Percentiles rank a stretch among this genome's conserved stretches.
These are phyloP conservation scores for Botrytis elliptica DNA, from an alignment of 2,329 filamentous ascomycete species.

Conservation along the genomic window DNA sequence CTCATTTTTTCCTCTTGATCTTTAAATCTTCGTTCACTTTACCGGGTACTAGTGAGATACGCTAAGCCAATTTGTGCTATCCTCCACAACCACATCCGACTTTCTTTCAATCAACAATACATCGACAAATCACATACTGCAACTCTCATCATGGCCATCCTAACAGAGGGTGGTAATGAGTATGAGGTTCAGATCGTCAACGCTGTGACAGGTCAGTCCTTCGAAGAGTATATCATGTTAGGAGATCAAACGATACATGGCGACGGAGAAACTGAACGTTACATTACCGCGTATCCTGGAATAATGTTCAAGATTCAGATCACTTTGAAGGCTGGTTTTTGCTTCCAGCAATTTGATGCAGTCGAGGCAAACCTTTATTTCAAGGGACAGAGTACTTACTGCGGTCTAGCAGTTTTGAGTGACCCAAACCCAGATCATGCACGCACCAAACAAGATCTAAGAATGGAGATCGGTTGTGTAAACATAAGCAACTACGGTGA, in stretches of 20 bases:
- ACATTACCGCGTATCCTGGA: slow-evolving; percentile 17
- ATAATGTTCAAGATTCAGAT: slow-evolving; percentile 3
- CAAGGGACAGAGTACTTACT: background rate
- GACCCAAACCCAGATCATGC: background rate
- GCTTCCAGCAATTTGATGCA: background rate
- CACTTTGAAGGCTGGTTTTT: slow-evolving; percentile 4
- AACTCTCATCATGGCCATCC: background rate
- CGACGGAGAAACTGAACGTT: slow-evolving; percentile 5
- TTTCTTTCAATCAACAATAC: background rate
- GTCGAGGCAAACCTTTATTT: background rate
- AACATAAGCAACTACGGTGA: background rate
- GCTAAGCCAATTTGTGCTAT: background rate
- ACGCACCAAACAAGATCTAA: background rate
- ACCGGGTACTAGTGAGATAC: background rate
- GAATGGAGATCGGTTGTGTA: background rate
- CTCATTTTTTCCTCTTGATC: background rate
- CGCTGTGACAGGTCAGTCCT: background rate
- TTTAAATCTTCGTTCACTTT: background rate
- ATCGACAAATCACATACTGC: too few species aligned
- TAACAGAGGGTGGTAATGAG: background rate
- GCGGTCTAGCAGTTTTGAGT: fast-evolving
- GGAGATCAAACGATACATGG: slow-evolving; percentile 10
- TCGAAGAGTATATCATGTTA: slow-evolving; percentile 19
- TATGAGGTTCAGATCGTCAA: slow-evolving; percentile 2
- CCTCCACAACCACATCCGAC: too few species aligned